Evolutionary conservation across 2,329 filamentous ascomycete genomes (phyloP), one percentile per base, ranked within the genome.

Genomic region (Arthrobotrys pseudoclavata): DNA sequence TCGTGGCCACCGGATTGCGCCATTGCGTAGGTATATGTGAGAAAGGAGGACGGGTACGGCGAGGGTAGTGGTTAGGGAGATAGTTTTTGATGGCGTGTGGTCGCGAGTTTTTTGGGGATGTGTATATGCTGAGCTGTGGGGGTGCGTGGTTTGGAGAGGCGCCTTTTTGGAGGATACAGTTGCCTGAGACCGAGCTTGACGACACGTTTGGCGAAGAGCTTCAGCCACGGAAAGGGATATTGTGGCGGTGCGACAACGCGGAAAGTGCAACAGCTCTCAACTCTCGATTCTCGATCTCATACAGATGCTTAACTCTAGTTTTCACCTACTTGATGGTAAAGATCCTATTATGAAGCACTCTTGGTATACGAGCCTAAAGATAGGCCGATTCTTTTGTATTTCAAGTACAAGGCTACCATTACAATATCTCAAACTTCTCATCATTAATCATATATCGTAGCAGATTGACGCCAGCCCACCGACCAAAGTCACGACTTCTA

Each of bases 201-300:
- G 74, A 77, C 74, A 77, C 74, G 74, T 77, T 77, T 77, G 74
- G 74, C 52, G 66, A 67, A 67, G 66, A 57, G 74, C 67, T 53
- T 12, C 47, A 71, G 74, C 74, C 74, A 77, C 74, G 18, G 22
- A 2, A 5, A 22, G 18, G 2, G 42, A 47, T 45, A 31, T 10
- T 57, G 63, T 76, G 67, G 64, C 67, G 40, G 67, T 77, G 74
- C 42, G 15, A 15, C 74, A 77, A 76, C 72, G 31, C 72, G 10
- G 6, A 70, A 76, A 76, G 40, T 69, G 40, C 72, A 69, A 76
- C 72, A 76, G n/a, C 3, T 42, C 10, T 29, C 37, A 12, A 42
- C 15, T 42, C 31, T 10, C 31, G 1, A 9, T 29, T 29, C 31
- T 34, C 31, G 31, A 34, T 34, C 31, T 34, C 12, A 34, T 34